Evolutionary conservation across 768 basidiomycete species (phyloP).

Genomic region (Leccinellum luteum): DNA sequence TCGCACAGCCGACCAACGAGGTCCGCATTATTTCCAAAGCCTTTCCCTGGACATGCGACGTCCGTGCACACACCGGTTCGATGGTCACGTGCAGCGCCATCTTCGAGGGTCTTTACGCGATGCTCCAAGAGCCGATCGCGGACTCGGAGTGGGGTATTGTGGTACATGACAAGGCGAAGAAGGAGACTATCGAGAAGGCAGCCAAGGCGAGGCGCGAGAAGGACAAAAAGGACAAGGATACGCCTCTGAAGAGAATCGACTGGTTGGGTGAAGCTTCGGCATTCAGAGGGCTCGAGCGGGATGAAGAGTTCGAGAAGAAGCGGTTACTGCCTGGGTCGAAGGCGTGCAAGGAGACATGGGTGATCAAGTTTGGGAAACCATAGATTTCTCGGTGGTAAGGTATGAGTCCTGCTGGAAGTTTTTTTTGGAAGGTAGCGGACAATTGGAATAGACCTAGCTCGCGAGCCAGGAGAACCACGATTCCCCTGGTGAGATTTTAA

Average conservation of each 20-base stretch:
- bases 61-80: conserved; percentile 35
- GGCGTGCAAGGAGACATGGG: conserved; percentile 53
- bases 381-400: conserved; percentile 5
- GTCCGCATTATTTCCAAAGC: conserved; percentile 56
- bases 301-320: conserved; percentile 53
- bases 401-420: background rate
- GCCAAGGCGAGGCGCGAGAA: conserved; percentile 46
- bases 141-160: conserved; percentile 71
- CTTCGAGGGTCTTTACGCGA: conserved; percentile 50
- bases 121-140: conserved; percentile 50
- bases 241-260: conserved; percentile 55
- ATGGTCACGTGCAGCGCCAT: conserved; percentile 49
- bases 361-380: conserved; percentile 45
- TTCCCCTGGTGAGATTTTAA: background rate
- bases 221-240: conserved; percentile 25
- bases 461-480: background rate
- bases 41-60: conserved; percentile 67
- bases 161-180: conserved; percentile 40
- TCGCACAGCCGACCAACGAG: conserved; percentile 30
- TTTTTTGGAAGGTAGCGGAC: background rate
- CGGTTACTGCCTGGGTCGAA: conserved; percentile 46
- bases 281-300: conserved; percentile 62
- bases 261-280: conserved; percentile 56
- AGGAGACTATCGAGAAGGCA: conserved; percentile 47
- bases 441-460: background rate